Percentiles rank a stretch among this genome's conserved stretches.
Conservation (phyloP, 2,329 filamentous ascomycete species). For the Scedosporium aurantiacum region DNA sequence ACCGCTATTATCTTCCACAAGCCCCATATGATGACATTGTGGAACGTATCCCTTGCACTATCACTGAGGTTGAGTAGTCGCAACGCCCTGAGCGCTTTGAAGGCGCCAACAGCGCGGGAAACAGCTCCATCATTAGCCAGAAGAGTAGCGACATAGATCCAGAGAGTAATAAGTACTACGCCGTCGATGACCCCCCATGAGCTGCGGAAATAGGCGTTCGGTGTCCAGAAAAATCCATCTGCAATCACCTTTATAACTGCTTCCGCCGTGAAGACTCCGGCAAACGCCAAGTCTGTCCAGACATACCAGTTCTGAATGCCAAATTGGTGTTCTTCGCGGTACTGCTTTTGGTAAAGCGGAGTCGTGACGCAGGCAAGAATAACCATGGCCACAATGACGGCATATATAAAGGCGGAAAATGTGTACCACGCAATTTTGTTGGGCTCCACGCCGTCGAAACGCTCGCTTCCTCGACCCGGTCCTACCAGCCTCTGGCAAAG, state of each 20-base stretch:
- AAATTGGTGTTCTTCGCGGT: slow-evolving; percentile 54
- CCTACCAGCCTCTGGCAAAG: slow-evolving; percentile 85
- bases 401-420: slow-evolving; percentile 89
- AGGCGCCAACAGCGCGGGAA: slow-evolving; percentile 84
- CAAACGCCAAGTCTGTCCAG: slow-evolving; percentile 86
- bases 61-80: slow-evolving; percentile 91
- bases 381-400: slow-evolving; percentile 95
- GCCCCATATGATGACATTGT: slow-evolving; percentile 77
- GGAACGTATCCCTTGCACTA: slow-evolving; percentile 89
- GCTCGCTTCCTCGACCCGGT: slow-evolving; percentile 74
- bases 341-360: slow-evolving; percentile 83
- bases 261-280: slow-evolving; percentile 74
- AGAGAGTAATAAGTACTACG: slow-evolving; percentile 80
- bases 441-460: slow-evolving; percentile 81
- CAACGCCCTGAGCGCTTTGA: slow-evolving; percentile 89
- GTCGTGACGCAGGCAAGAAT: slow-evolving; percentile 88
- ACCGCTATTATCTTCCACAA: slow-evolving; percentile 87
- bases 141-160: slow-evolving; percentile 85
- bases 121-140: slow-evolving; percentile 73
- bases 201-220: slow-evolving; percentile 91
- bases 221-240: slow-evolving; percentile 92
- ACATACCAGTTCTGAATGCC: slow-evolving; percentile 79
- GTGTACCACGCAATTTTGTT: slow-evolving; percentile 85
- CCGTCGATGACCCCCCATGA: slow-evolving; percentile 96
- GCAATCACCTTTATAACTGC: slow-evolving; percentile 87